Percentiles rank a stretch among this genome's conserved stretches.
Evolutionary conservation across 2,329 filamentous ascomycete species (phyloP).

Genomic region (Colletotrichum truncatum): DNA sequence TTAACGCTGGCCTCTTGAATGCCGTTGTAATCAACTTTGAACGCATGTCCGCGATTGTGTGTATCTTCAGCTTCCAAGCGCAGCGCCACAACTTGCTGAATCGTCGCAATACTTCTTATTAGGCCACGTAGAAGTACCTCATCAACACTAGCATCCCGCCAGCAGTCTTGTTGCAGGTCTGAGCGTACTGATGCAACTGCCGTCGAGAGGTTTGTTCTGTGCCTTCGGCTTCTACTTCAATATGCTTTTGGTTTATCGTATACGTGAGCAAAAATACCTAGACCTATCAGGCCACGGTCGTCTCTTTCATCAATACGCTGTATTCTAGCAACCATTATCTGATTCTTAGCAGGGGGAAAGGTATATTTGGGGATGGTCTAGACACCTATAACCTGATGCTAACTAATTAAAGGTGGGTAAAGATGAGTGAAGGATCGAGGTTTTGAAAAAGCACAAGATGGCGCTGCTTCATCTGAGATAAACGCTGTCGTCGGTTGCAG

Average conservation of each 20-base stretch:
- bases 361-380: neutral
- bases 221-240: constrained; percentile 10
- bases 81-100: constrained; percentile 53
- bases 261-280: constrained; percentile 7
- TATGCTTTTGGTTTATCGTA: constrained; percentile 11
- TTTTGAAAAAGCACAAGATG: no score
- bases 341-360: neutral
- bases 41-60: constrained; percentile 68
- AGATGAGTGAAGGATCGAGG: constrained; percentile 11
- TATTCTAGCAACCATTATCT: constrained; percentile 7
- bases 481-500: no score
- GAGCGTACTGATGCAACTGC: neutral
- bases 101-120: constrained; percentile 7
- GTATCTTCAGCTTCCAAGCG: constrained; percentile 65
- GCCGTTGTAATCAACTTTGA: constrained; percentile 74
- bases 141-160: constrained; percentile 7
- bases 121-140: constrained; percentile 9
- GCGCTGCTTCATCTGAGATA: no score
- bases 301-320: constrained; percentile 12
- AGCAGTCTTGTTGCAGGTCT: neutral
- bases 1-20: constrained; percentile 64
- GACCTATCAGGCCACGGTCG: constrained; percentile 9
- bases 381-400: constrained; percentile 10
- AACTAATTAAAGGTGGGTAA: neutral
- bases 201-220: constrained; percentile 3